Base-by-base conservation (phyloP, 257 asterid species). In the Capsicum rhomboideum region DNA sequence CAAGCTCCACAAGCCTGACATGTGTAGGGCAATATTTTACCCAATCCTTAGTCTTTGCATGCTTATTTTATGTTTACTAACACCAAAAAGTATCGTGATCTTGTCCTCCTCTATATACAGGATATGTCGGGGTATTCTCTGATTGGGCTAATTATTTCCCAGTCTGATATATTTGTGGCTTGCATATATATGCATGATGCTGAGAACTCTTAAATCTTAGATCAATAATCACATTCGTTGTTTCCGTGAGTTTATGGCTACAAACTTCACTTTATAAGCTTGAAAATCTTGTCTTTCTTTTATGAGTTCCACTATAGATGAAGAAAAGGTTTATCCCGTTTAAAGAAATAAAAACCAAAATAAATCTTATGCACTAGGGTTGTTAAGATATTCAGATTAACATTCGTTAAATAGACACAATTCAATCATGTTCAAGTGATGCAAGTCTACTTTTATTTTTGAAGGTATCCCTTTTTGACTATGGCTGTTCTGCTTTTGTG, bases 401-500 rank as follows among this genome's bases (percentile, higher is more conserved):
- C 80, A 74, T 49, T 74, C 20, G 31, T 23, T 23, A 74, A 37
- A 74, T 74, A 23, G 59, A 46, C 80, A 74, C n/a, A 13, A 46
- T 46, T 74, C 40, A 74, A 2, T 74, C 59, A 74, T 46, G 80
- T 74, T 46, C 59, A 13, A 74, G 80, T 74, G 37, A 14, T 21
- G 80, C 59, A 74, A 46, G 23, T 74, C 80, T n/a, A 13, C 23
- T 21, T 80, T 58, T 58, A 78, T 78, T 79, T 37, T 58, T 34
- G 4, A 80, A 37, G 67, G 53, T 69, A 64, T 18, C 20, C 66
- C 79, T 26, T 58, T 46, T 31, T 50, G 37, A 6, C 78, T 72
- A 21, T 83, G 55, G 74, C 69, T 78, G 55, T 82, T 46, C 85
- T 83, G 83, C 68, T 88, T 79, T 63, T 80, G 6, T 82, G 20